Base-by-base conservation (phyloP, 805 yeast species). In the Candida golubevii region DNA sequence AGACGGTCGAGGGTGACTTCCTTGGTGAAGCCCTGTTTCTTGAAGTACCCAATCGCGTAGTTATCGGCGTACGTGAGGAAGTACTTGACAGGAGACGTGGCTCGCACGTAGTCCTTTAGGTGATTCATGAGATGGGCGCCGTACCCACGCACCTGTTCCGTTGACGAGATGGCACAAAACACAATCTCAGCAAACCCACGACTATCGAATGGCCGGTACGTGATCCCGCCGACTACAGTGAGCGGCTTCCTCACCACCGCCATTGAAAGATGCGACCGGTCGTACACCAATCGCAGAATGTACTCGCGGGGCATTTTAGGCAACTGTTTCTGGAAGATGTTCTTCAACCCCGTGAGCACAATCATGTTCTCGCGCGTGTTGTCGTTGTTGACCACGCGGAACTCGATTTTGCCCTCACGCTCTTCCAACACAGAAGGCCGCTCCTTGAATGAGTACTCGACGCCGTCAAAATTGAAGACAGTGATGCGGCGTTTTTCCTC, bases 81-180 rank as follows among this genome's bases (percentile, higher is more conserved):
- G 62, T 91, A 83, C 66, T 81, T 82, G 45, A 91, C 83, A 26
- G 84, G 86, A 8, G 95, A 80, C 0, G 97, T 89, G 15, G 88
- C 83, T 54, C 88, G 75, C 34, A 93, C 97, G 63, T 91, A 93
- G 65, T 93, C 99, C 60, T 93, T 93, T 55, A 93, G 71, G 68
- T 93, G 99, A 63, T 93, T 93, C 99, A 93, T 93, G 58, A 93
- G 65, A 65, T 93, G 99, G 0, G 99, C 99, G 65, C 99, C 99
- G 61, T 93, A 93, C 31, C 99, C 99, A 51, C 97, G 72, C 14
- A 93, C 99, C 69, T 93, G 99, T 61, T 93, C 99, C 0, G 97
- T 88, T 2, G 97, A 88, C 36, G 95, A 85, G 47, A 93, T 93
- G 26, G 99, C 99, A 77, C 97, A 93, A 58, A 93, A 93, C 26